These are phyloP conservation scores for Heterobasidion parviporum DNA, from an alignment of 1,284 basidiomycete genomes.

Conservation along the genomic window DNA sequence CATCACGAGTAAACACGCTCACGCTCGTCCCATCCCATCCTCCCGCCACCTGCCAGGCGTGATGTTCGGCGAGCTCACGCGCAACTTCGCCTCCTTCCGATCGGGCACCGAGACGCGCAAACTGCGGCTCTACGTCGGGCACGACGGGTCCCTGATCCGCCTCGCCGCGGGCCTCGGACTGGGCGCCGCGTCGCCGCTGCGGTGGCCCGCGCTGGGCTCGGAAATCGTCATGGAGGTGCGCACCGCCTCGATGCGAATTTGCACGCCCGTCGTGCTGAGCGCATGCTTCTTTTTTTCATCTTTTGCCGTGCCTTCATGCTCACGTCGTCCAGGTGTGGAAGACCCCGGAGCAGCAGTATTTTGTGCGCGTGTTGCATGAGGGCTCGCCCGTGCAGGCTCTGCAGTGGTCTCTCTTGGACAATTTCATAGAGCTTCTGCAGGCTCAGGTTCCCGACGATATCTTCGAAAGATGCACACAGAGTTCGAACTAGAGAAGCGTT, in stretches of 20 bases:
- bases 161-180: conserved; percentile 39
- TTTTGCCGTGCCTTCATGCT: background rate
- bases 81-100: conserved; percentile 24
- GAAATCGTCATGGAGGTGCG: conserved; percentile 44
- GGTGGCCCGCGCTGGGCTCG: conserved; percentile 44
- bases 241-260: background rate
- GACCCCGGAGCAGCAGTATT: conserved; percentile 13
- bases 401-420: conserved; percentile 28
- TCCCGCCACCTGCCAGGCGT: conserved; percentile 16
- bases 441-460: conserved; percentile 30
- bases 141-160: conserved; percentile 44
- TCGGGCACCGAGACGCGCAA: conserved; percentile 27
- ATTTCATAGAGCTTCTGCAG: conserved; percentile 29
- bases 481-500: background rate
- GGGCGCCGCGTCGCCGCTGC: conserved; percentile 25
- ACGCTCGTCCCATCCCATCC: too few species aligned
- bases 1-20: too few species aligned
- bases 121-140: conserved; percentile 37
- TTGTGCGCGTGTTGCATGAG: conserved; percentile 40
- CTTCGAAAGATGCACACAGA: conserved; percentile 14
- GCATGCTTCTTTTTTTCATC: background rate
- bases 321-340: conserved; percentile 34
- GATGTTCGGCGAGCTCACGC: conserved; percentile 24
- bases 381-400: conserved; percentile 31
- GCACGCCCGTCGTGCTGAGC: background rate